Evolutionary conservation across 306 rosid species (phyloP).

Genomic region (Castanea mollissima): DNA sequence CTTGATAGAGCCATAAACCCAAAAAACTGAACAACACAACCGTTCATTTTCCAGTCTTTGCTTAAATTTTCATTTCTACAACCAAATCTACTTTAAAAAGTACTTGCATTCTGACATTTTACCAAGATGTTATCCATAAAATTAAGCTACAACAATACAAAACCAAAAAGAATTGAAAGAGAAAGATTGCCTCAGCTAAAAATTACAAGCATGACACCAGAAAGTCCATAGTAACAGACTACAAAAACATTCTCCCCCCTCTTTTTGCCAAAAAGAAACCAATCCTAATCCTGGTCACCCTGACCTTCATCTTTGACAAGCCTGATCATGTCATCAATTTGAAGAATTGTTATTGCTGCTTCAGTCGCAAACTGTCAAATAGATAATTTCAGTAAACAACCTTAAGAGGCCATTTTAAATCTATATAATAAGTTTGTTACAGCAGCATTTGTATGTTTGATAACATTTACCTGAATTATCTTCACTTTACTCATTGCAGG

Average conservation of each 20-base stretch:
- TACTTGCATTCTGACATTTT: background rate
- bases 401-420: background rate
- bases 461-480: conserved; percentile 71
- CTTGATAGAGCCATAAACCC: background rate
- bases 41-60: background rate
- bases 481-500: conserved; percentile 99
- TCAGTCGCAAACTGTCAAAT: conserved; percentile 83
- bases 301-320: conserved; percentile 90
- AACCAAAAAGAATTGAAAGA: background rate
- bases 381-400: background rate
- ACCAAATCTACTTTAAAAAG: background rate
- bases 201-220: background rate
- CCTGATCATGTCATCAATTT: conserved; percentile 97
- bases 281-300: conserved; percentile 41
- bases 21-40: background rate
- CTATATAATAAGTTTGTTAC: background rate
- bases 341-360: conserved; percentile 96
- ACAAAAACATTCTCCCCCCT: conserved; percentile 4
- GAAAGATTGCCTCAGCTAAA: background rate
- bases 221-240: conserved; percentile 19
- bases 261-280: background rate
- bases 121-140: background rate
- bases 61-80: background rate
- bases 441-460: background rate
- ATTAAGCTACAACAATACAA: background rate